Percentiles rank a stretch among this genome's conserved stretches.
These are phyloP conservation scores for Trichoderma harzianum DNA, from an alignment of 2,329 filamentous ascomycete genomes.

Conservation along the genomic window DNA sequence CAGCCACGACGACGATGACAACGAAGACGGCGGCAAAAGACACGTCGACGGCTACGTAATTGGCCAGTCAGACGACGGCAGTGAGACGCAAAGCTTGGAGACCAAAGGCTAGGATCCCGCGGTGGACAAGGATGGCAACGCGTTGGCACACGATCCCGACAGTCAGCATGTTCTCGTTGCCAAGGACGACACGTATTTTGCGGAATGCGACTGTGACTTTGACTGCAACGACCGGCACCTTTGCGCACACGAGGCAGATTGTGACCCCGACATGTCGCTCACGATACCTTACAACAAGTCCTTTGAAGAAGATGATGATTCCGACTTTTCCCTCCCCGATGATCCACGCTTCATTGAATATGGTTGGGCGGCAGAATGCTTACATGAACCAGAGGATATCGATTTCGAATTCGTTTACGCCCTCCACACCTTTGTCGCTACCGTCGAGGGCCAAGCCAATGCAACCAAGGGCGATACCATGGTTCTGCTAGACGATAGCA, in stretches of 20 bases:
- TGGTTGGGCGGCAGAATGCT: conserved; percentile 76
- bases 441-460: conserved; percentile 96
- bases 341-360: conserved; percentile 65
- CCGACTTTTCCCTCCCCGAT: conserved; percentile 52
- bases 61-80: not conserved
- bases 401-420: conserved; percentile 99
- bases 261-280: conserved; percentile 29
- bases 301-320: conserved; percentile 58
- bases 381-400: conserved; percentile 94
- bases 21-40: conserved; percentile 22
- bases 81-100: conserved; percentile 1
- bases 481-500: conserved; percentile 96
- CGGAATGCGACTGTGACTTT: conserved; percentile 19
- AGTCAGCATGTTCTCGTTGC: not conserved
- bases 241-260: not conserved
- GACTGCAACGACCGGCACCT: conserved; percentile 19
- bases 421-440: conserved; percentile 94
- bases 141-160: not conserved
- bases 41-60: not conserved
- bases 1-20: conserved; percentile 9
- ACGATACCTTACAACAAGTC: conserved; percentile 46
- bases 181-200: not conserved
- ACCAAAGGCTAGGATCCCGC: conserved; percentile 14
- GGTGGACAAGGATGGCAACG: conserved; percentile 3
- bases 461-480: conserved; percentile 98